A percentile compares a stretch with the other conserved stretches of the same genome.
phyloP scores from a whole-genome alignment of 192 early-diverging fungal species.

The Geranomyces variabilis region DNA sequence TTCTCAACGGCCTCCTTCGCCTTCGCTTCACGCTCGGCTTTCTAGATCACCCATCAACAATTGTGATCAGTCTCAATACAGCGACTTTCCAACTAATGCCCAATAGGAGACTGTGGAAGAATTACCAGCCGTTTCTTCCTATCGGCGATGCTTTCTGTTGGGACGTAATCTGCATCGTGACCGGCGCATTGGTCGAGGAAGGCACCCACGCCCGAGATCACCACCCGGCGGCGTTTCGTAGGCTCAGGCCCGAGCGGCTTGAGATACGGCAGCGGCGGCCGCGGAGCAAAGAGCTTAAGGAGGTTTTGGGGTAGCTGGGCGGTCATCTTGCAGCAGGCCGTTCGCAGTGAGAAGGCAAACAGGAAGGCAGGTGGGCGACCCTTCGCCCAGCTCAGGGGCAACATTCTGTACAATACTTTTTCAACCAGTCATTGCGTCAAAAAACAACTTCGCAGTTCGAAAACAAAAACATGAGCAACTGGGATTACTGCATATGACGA shows the following conservation, averaged over 20 bases:
- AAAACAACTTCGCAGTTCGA: too few species aligned
- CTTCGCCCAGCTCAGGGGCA: too few species aligned
- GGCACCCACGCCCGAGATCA: slow-evolving; percentile 61
- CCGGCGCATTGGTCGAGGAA: slow-evolving; percentile 54
- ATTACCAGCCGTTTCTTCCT: slow-evolving; percentile 68
- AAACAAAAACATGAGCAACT: too few species aligned
- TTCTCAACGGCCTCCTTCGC: slow-evolving; percentile 61
- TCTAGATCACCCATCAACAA: slow-evolving; percentile 35
- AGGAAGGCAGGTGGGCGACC: too few species aligned
- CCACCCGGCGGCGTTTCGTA: slow-evolving; percentile 54
- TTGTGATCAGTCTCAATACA: background rate
- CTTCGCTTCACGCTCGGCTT: slow-evolving; percentile 57
- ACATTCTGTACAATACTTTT: too few species aligned
- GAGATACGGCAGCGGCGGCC: slow-evolving; percentile 71
- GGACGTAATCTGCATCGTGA: slow-evolving; percentile 76
- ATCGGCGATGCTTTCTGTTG: slow-evolving; percentile 70
- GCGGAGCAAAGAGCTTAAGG: slow-evolving; percentile 77
- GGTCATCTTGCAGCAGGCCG: slow-evolving; percentile 25
- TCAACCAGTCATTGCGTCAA: too few species aligned
- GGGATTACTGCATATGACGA: too few species aligned
- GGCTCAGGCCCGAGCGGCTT: slow-evolving; percentile 71
- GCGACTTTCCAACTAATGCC: background rate
- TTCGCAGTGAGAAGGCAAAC: too few species aligned
- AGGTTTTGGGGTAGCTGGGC: slow-evolving; percentile 58
- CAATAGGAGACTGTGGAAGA: too few species aligned